Conservation (phyloP, 176 grass and related monocot species). For the maize (Zea mays) region DNA sequence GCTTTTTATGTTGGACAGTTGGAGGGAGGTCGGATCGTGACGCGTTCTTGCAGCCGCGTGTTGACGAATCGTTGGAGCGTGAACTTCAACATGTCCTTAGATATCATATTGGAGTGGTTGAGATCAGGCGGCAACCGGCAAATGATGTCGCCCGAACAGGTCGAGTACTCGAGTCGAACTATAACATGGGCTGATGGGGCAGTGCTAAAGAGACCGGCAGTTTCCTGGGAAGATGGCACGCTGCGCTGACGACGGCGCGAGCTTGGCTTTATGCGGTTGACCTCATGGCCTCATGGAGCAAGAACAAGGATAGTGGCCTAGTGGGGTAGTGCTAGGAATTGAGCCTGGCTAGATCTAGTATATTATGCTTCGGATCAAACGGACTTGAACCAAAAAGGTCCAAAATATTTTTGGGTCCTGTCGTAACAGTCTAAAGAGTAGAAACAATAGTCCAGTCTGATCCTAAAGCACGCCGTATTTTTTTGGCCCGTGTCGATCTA, state of each 20-base stretch:
- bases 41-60: constrained; percentile 8
- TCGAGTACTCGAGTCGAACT: not conserved
- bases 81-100: too few relatives aligned
- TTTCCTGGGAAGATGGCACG: constrained; percentile 6
- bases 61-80: not conserved
- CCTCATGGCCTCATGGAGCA: not conserved
- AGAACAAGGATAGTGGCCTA: not conserved
- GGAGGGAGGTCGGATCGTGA: not conserved
- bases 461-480: too few relatives aligned
- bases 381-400: too few relatives aligned
- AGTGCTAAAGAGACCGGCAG: not conserved
- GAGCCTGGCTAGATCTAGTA: too few relatives aligned
- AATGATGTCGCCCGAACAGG: not conserved
- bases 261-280: not conserved
- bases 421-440: too few relatives aligned
- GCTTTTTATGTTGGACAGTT: constrained; percentile 18
- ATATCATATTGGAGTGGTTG: not conserved
- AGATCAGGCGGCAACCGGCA: not conserved
- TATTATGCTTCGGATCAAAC: too few relatives aligned
- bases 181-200: not conserved
- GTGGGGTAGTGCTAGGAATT: too few relatives aligned
- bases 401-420: too few relatives aligned
- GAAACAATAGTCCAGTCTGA: too few relatives aligned
- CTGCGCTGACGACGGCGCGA: constrained; percentile 1
- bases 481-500: too few relatives aligned